Evolutionary conservation across 176 grass and related monocot species (phyloP).

Genomic region (Zea luxurians): DNA sequence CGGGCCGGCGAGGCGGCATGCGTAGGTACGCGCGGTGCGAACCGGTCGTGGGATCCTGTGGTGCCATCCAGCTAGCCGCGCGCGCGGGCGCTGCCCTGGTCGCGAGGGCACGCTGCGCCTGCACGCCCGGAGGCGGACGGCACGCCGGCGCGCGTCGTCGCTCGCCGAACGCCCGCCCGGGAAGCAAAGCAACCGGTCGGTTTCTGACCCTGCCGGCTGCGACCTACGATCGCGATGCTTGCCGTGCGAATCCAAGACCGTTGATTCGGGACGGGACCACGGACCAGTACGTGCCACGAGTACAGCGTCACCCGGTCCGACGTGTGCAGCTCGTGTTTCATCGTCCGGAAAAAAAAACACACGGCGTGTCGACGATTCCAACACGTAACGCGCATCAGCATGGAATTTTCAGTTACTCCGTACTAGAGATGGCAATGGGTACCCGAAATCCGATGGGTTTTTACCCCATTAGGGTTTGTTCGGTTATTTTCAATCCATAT

Average conservation of each 20-base stretch:
- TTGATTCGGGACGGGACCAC: not conserved
- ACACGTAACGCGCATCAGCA: not conserved
- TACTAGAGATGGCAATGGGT: too few relatives aligned
- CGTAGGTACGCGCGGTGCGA: not conserved
- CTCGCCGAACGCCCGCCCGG: not conserved
- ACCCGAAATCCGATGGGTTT: too few relatives aligned
- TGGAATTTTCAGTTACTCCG: not conserved
- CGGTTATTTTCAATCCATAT: too few relatives aligned
- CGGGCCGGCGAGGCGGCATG: not conserved
- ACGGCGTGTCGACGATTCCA: too few relatives aligned
- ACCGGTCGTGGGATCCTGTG: not conserved
- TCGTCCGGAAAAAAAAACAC: too few relatives aligned
- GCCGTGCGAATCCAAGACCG: constrained; percentile 2
- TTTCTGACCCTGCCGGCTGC: not conserved
- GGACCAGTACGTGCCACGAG: not conserved
- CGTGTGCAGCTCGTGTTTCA: too few relatives aligned
- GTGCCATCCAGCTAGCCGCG: not conserved
- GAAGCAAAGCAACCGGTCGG: not conserved
- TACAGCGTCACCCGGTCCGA: not conserved
- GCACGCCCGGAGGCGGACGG: not conserved
- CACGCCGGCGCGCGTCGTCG: constrained; percentile 6
- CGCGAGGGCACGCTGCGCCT: not conserved
- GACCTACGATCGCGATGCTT: not conserved
- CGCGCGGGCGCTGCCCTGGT: not conserved
- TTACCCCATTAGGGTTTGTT: too few relatives aligned